Base-by-base conservation (phyloP, 2,329 filamentous ascomycete species). In the Geoglossum cookeanum region DNA sequence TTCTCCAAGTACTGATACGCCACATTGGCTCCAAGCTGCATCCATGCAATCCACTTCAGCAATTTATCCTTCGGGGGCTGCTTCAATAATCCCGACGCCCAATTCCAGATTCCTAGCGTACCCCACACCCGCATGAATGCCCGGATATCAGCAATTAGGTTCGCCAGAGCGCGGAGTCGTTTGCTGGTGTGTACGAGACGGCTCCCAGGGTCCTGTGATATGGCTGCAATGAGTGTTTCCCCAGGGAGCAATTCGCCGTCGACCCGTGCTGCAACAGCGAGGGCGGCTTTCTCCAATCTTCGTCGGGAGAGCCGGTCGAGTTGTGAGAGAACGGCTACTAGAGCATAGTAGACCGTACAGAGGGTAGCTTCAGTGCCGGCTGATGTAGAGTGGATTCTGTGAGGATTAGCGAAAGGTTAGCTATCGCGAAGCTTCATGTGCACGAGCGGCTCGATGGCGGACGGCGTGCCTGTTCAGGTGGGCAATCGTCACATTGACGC, bases 1-100 rank as follows among this genome's bases (percentile, higher is more conserved):
- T 95, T 96, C 74, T 98, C 92, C 45, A 91, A 75, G 1, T 79
- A 71, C 70, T 96, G 89, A 72, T 85, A 94, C 8, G 73, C 67
- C 8, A 84, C 70, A 68, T 85, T 85, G 9, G 80, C 75, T 9
- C 75, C 61, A 22, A 95, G 78, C 68, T 92, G 85, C 5, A 78
- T 72, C 68, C 81, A 83, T 27, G 79, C 78, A 51, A 95, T 71
- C 17, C 66, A 60, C 62, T 70, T 74, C 61, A 75, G 70, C 51
- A 71, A 62, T 2, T 64, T 66, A 63, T 78, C 78, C 4, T 68
- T 63, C 1, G 67, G 69, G 0, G 62, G 64, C 60, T 60, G 56
- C 62, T 63, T 53, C 65, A 57, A 39, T 60, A 57, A 55, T 63
- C 66, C 9, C 69, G 57, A 66, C 15, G 75, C 80, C 75, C 83